Evolutionary conservation across 352 stramenopile genomes (phyloP).

Genomic region (Phytophthora uliginosa): DNA sequence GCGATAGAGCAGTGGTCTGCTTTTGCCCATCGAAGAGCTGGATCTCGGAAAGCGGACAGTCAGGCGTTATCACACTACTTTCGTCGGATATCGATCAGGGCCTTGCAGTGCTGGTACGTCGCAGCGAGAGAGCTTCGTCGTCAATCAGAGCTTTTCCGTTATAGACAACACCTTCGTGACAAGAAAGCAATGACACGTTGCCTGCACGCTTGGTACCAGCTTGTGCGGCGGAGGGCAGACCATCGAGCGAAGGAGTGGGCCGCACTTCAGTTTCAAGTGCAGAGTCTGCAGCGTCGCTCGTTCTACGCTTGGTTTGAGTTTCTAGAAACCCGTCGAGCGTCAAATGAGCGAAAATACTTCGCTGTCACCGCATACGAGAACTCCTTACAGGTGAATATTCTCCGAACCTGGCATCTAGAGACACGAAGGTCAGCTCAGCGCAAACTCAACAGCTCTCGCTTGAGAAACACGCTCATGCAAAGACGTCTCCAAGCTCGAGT

Average conservation of each 20-base stretch:
- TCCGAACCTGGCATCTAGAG: conserved; percentile 18
- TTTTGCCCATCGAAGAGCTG: conserved; percentile 3
- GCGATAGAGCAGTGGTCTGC: conserved; percentile 21
- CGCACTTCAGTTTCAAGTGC: conserved; percentile 22
- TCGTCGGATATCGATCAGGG: conserved; percentile 17
- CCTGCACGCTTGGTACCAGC: conserved; percentile 19
- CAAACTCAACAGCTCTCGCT: background rate
- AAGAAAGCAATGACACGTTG: conserved; percentile 6
- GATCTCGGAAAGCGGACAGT: conserved; percentile 6
- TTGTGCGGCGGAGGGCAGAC: background rate
- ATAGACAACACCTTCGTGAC: conserved; percentile 19
- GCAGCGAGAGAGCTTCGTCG: conserved; percentile 22
- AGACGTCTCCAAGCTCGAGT: conserved; percentile 20
- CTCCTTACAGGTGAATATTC: conserved; percentile 8
- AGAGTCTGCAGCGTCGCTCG: conserved; percentile 17
- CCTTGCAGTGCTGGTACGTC: conserved; percentile 44
- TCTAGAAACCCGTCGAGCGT: conserved; percentile 1
- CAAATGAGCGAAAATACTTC: conserved; percentile 5
- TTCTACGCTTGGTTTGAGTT: conserved; percentile 25
- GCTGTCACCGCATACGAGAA: conserved; percentile 15
- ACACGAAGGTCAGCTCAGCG: background rate
- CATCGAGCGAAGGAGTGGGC: conserved; percentile 11
- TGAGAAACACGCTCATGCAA: background rate
- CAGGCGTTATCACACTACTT: conserved; percentile 49
- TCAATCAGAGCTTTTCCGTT: conserved; percentile 20